Evolutionary conservation across 2,329 filamentous ascomycete species (phyloP), one percentile per base, ranked within the genome.

Genomic region (Beauveria asiatica): DNA sequence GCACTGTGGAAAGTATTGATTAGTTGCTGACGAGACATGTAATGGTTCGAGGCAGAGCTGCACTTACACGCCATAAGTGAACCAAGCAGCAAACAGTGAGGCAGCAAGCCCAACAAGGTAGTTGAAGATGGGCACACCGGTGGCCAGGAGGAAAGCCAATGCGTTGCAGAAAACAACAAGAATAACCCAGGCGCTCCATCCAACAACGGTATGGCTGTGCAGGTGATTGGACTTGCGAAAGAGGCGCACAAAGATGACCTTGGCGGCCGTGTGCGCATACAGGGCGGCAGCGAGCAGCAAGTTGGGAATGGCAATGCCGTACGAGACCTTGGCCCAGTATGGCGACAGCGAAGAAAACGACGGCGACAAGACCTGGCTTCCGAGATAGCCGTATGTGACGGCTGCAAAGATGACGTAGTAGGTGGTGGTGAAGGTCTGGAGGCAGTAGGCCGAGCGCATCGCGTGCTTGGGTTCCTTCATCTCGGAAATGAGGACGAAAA

Each of bases 91-190:
- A 62, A 83, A 83, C 9, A 81, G 67, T 5, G 74, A 74, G 0
- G 79, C 77, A 21, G 77, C 72, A 49, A 82, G 77, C 2, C 78
- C 79, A 30, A 82, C 75, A 11, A 83, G 67, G 59, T 82, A 81
- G 62, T 78, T 79, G 70, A 83, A 82, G 23, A 81, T 77, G 1
- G 80, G 80, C 30, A 83, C 78, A 3, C 78, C 77, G 1, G 79
- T 75, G 7, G 74, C 71, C 19, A 76, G 67, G 30, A 76, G 63
- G 61, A 76, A 75, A 1, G 79, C 76, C 2, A 74, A 71, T 1
- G 67, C 73, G 54, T 80, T 81, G 61, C 76, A 73, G 7, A 80
- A 44, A 2, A 81, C 39, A 5, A 81, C 72, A 8, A 83, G 67
- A 0, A 73, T 57, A 2, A 73, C 67, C 81, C 81, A 83, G 0